Base-by-base conservation (phyloP, 129 eudicot genomes). In the Pulicaria dysenterica region DNA sequence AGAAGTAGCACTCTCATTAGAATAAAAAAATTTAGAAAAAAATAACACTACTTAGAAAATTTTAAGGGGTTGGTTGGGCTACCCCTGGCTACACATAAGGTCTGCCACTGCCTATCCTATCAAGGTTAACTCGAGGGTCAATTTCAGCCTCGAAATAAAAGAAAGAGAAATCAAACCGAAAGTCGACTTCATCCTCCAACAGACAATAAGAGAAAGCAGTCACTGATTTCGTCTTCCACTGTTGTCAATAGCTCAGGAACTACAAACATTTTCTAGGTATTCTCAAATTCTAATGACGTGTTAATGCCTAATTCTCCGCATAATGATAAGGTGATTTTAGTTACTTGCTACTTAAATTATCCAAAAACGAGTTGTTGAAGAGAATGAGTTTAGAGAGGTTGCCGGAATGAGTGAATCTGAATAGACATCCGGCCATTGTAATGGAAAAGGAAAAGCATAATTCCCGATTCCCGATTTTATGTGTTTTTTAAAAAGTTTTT, bases 251-350 rank as follows among this genome's bases (percentile, higher is more conserved):
- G 81, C 69, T 56, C 82, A 47, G 82, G 71, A 80, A 54, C 69
- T 5, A 64, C 83, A 46, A 79, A 70, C 6, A 64, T 74, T 1
- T 65, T 79, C 7, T 84, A 79, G 38, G 83, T 87, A 13, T 83
- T 84, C 50, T 83, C 88, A 58, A 77, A 77, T 69, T 73, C 85
- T 45, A 81, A 84, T 3, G 96, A 90, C 64, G 83, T 84, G 68
- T 80, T 95, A 10, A 58, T 82, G 80, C 88, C 97, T 70, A 75
- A 64, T 66, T 77, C 88, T 79, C 88, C 91, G 5, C 88, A 83
- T 60, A 85, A 73, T 70, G 82, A 85, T 13, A 77, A 77, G 81
- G 81, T 77, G 56, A 7, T 14, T 73, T 10, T 59, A 8, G 48
- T 46, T 14, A 11, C 17, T 44, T 58, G 42, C 11, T 10, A 58